phyloP scores from a whole-genome alignment of 2,329 filamentous ascomycete genomes.

The Alternaria solani region DNA sequence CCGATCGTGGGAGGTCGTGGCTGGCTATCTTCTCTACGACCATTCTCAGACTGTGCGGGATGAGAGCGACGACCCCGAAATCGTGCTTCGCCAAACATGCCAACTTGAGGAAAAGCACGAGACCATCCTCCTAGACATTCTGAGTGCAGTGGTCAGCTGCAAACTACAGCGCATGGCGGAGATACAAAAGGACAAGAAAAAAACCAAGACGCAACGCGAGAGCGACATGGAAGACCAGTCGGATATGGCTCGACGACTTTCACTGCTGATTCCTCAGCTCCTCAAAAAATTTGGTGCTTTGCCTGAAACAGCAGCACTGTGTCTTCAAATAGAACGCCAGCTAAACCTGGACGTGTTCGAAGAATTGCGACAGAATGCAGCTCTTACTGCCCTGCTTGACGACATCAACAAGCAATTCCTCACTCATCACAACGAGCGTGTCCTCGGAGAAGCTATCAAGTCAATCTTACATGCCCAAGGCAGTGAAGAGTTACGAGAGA shows the following conservation, averaged over 20 bases:
- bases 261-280: conserved; percentile 80
- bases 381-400: conserved; percentile 82
- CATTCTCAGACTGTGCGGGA: conserved; percentile 70
- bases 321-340: conserved; percentile 84
- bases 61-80: conserved; percentile 66
- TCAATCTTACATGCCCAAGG: conserved; percentile 85
- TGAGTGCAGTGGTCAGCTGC: conserved; percentile 82
- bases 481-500: conserved; percentile 87
- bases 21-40: conserved; percentile 91
- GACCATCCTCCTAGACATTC: conserved; percentile 82
- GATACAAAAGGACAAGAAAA: conserved; percentile 64
- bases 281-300: conserved; percentile 94
- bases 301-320: conserved; percentile 83
- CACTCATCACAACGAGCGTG: conserved; percentile 85
- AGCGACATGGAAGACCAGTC: conserved; percentile 78
- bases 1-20: conserved; percentile 84
- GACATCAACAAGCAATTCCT: conserved; percentile 95
- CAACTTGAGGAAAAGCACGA: conserved; percentile 81
- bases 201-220: conserved; percentile 62
- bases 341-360: conserved; percentile 89
- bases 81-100: conserved; percentile 73
- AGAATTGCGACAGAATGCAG: conserved; percentile 84
- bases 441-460: conserved; percentile 82
- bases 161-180: conserved; percentile 73
- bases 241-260: conserved; percentile 78